A percentile compares a stretch with the other conserved stretches of the same genome.
Evolutionary conservation across 257 asterid genomes (phyloP).

Genomic region (Pogostemon cablin): DNA sequence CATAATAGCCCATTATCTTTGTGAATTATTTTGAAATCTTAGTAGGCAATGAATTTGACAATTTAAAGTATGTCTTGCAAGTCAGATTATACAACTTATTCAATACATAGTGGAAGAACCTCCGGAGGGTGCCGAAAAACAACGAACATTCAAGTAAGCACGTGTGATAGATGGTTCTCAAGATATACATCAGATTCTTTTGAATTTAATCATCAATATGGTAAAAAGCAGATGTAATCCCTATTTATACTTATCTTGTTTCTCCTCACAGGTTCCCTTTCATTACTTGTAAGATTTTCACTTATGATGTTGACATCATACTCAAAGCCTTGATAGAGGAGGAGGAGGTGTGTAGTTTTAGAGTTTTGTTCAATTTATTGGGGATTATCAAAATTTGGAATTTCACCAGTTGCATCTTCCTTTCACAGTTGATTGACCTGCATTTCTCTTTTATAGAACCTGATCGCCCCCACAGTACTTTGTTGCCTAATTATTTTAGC

Average conservation of each 20-base stretch:
- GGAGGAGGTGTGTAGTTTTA: constrained; percentile 59
- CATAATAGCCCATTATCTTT: too few relatives aligned
- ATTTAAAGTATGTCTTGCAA: too few relatives aligned
- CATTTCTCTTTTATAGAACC: constrained; percentile 79
- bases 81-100: constrained; percentile 57
- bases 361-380: constrained; percentile 15
- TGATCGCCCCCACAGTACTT: constrained; percentile 60
- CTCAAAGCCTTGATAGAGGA: constrained; percentile 87
- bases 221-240: constrained; percentile 17
- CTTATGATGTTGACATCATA: constrained; percentile 93
- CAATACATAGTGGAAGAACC: constrained; percentile 83
- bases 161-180: constrained; percentile 24
- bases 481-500: constrained; percentile 83
- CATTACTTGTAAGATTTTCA: constrained; percentile 89
- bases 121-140: constrained; percentile 74
- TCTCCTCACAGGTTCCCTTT: constrained; percentile 68
- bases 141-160: constrained; percentile 78
- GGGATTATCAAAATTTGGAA: constrained; percentile 20
- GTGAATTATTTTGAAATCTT: too few relatives aligned
- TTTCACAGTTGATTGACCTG: constrained; percentile 72
- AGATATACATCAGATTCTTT: constrained; percentile 14
- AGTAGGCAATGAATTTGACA: too few relatives aligned
- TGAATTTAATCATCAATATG: constrained; percentile 1
- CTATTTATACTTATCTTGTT: constrained; percentile 22
- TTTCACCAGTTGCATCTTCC: constrained; percentile 35